Conservation (phyloP, 495 filamentous ascomycete species). For the Glarea lozoyensis region DNA sequence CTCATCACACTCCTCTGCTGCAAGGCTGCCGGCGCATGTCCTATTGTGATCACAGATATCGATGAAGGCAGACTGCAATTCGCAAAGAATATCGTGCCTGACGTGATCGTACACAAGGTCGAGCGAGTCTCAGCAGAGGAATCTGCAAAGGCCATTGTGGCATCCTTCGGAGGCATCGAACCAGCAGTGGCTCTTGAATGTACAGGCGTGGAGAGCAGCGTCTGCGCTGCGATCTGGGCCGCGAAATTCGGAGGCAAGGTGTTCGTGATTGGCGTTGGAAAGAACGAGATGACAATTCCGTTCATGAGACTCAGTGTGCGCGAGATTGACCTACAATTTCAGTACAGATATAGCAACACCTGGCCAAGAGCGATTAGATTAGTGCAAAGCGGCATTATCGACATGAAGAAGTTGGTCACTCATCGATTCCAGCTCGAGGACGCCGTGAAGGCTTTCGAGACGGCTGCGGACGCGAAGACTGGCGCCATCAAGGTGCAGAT, state of each 20-base stretch:
- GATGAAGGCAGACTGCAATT: constrained; percentile 76
- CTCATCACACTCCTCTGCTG: constrained; percentile 76
- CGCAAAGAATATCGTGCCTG: constrained; percentile 67
- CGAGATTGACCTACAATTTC: constrained; percentile 90
- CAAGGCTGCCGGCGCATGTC: constrained; percentile 73
- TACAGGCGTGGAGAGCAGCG: constrained; percentile 84
- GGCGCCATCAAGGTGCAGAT: constrained; percentile 96
- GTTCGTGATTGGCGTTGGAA: constrained; percentile 87
- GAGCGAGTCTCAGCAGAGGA: constrained; percentile 59
- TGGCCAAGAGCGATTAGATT: constrained; percentile 91
- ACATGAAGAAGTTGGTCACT: constrained; percentile 73
- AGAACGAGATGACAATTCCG: constrained; percentile 86
- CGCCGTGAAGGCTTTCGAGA: constrained; percentile 81
- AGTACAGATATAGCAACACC: constrained; percentile 91
- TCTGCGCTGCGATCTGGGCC: constrained; percentile 76
- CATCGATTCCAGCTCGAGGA: constrained; percentile 82
- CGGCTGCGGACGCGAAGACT: constrained; percentile 75
- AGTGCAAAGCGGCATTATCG: constrained; percentile 70
- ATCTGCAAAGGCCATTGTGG: constrained; percentile 55
- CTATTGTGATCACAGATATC: constrained; percentile 87
- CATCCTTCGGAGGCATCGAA: constrained; percentile 54
- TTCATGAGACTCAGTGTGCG: constrained; percentile 86
- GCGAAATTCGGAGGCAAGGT: constrained; percentile 91
- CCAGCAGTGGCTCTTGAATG: constrained; percentile 77
- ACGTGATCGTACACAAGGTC: constrained; percentile 70